Evolutionary conservation across 2,329 filamentous ascomycete genomes (phyloP).

Genomic region (Trichoderma cornu-damae): DNA sequence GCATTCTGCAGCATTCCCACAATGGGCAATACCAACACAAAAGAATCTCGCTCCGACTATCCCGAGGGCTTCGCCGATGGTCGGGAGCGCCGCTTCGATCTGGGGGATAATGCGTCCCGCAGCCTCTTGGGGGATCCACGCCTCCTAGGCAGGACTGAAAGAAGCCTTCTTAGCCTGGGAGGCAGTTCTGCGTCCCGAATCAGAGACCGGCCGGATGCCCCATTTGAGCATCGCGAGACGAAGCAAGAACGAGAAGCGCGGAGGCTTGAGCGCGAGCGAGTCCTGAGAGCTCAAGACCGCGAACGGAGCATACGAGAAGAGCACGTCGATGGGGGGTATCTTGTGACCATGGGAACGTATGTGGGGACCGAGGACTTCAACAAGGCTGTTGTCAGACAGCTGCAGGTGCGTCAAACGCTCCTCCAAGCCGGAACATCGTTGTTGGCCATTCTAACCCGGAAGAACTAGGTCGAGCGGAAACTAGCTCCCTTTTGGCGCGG

Average conservation of each 20-base stretch:
- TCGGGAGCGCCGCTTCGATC: slow-evolving; percentile 22
- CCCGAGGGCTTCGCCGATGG: slow-evolving; percentile 24
- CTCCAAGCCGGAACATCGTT: not conserved
- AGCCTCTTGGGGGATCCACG: slow-evolving; percentile 22
- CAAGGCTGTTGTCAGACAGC: slow-evolving; percentile 78
- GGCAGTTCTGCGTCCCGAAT: slow-evolving; percentile 38
- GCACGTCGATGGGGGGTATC: slow-evolving; percentile 85
- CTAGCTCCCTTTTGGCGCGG: slow-evolving; percentile 95
- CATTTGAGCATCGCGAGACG: slow-evolving; percentile 70
- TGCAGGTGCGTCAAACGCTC: slow-evolving; percentile 62
- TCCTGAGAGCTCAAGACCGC: slow-evolving; percentile 71
- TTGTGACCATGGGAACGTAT: slow-evolving; percentile 93
- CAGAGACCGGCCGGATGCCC: slow-evolving; percentile 38
- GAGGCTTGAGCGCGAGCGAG: slow-evolving; percentile 74
- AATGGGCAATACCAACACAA: slow-evolving; percentile 40
- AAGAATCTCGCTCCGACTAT: slow-evolving; percentile 35
- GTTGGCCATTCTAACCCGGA: slow-evolving; percentile 19
- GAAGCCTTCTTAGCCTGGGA: slow-evolving; percentile 45
- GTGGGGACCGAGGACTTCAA: slow-evolving; percentile 90
- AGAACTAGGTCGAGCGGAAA: slow-evolving; percentile 74
- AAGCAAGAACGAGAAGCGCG: slow-evolving; percentile 87
- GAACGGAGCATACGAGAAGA: slow-evolving; percentile 89
- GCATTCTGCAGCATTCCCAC: slow-evolving; percentile 3
- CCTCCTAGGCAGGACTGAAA: slow-evolving; percentile 35
- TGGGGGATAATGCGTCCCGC: slow-evolving; percentile 23